phyloP scores from a whole-genome alignment of 176 grass and related monocot genomes.

The Metroxylon sagu region DNA sequence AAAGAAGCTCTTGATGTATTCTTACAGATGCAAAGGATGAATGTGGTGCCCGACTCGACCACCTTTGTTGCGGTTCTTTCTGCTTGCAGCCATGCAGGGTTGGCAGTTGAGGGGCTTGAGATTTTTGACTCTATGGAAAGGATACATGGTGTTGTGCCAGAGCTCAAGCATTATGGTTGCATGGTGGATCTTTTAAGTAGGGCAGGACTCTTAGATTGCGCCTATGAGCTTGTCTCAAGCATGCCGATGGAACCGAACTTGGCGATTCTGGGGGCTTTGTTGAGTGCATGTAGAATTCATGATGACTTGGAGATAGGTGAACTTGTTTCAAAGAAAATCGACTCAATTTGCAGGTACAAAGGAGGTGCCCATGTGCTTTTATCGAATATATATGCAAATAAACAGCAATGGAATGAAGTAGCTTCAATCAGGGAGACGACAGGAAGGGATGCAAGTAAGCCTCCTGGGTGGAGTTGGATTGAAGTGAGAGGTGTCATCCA shows the following conservation, averaged over 20 bases:
- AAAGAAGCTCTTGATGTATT: constrained; percentile 32
- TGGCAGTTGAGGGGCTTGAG: constrained; percentile 47
- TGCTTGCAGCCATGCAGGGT: constrained; percentile 68
- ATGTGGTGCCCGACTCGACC: constrained; percentile 40
- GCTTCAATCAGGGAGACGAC: constrained; percentile 40
- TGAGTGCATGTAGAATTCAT: constrained; percentile 54
- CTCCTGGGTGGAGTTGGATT: constrained; percentile 49
- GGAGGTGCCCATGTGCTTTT: constrained; percentile 55
- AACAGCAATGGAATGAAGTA: constrained; percentile 53
- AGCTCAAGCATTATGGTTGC: constrained; percentile 71
- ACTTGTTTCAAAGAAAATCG: constrained; percentile 46
- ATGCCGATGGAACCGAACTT: constrained; percentile 58
- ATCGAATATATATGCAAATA: constrained; percentile 61
- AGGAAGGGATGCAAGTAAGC: constrained; percentile 33
- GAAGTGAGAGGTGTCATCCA: constrained; percentile 17
- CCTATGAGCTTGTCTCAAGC: constrained; percentile 34
- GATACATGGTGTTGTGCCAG: constrained; percentile 22
- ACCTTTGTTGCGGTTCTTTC: constrained; percentile 54
- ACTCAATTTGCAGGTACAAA: constrained; percentile 43
- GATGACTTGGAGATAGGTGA: constrained; percentile 48
- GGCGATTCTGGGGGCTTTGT: constrained; percentile 37
- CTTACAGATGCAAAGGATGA: constrained; percentile 22
- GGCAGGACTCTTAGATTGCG: constrained; percentile 40
- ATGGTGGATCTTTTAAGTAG: constrained; percentile 69
- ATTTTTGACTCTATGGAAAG: constrained; percentile 55